A percentile compares a stretch with the other conserved stretches of the same genome.
phyloP scores from a whole-genome alignment of 2,329 filamentous ascomycete species.

The Magnaporthiopsis poae region DNA sequence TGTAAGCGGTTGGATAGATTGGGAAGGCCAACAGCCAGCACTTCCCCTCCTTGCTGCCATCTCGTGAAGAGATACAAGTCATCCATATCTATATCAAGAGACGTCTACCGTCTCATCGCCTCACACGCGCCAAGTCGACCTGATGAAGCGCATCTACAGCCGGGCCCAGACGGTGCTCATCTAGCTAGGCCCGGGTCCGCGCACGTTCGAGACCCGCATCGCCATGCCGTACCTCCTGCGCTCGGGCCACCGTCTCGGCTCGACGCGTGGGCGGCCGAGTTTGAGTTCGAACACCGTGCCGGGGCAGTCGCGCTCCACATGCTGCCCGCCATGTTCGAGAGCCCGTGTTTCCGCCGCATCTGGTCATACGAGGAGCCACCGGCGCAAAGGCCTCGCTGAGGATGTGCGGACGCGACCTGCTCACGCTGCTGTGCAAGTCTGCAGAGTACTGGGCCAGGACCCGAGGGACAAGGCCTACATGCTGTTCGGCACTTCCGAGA shows the following conservation, averaged over 20 bases:
- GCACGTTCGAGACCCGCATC: background rate
- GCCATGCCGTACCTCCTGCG: background rate
- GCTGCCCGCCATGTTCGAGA: background rate
- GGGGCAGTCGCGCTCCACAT: too few species aligned
- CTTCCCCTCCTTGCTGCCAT: too few species aligned
- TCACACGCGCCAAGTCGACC: background rate
- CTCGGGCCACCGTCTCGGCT: background rate
- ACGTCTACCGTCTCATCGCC: background rate
- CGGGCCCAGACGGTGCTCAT: background rate
- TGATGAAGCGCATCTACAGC: constrained; percentile 2
- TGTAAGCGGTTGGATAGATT: too few species aligned
- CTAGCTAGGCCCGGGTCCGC: background rate
- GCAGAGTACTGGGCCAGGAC: background rate
- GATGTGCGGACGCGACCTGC: too few species aligned
- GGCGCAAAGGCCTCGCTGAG: background rate
- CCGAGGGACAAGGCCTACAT: background rate
- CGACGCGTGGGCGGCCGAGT: background rate
- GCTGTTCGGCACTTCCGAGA: background rate
- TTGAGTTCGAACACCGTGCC: background rate
- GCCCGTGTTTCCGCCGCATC: constrained; percentile 2
- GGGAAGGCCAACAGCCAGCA: too few species aligned
- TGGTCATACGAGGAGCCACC: background rate
- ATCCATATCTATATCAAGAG: background rate
- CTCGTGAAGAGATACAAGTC: too few species aligned
- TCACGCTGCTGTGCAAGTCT: background rate